Percentiles rank a stretch among this genome's conserved stretches.
Evolutionary conservation across 2,329 filamentous ascomycete species (phyloP).

Genomic region (Aspergillus oerlinghausenensis): DNA sequence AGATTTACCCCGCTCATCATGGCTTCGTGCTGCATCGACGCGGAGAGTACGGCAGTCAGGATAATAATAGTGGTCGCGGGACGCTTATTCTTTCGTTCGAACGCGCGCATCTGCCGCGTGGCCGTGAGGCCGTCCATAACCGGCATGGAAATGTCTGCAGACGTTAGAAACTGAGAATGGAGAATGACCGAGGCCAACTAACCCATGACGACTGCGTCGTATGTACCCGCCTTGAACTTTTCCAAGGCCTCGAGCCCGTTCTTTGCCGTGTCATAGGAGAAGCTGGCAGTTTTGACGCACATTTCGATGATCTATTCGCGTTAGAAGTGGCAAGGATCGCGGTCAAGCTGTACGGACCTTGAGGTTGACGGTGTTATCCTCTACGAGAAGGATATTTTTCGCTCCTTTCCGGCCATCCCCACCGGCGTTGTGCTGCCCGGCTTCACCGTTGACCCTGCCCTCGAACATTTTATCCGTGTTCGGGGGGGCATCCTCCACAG

Average conservation of each 20-base stretch:
- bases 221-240: constrained; percentile 12
- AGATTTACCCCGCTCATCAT: constrained; percentile 22
- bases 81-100: constrained; percentile 12
- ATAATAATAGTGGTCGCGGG: constrained; percentile 18
- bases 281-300: constrained; percentile 11
- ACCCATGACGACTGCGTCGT: constrained; percentile 22
- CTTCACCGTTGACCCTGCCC: neutral
- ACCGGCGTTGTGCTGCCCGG: neutral
- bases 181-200: neutral
- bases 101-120: constrained; percentile 24
- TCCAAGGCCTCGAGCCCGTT: constrained; percentile 16
- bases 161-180: neutral
- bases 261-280: constrained; percentile 11
- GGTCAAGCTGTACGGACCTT: constrained; percentile 18
- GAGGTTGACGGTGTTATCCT: constrained; percentile 38
- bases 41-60: constrained; percentile 22
- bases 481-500: neutral
- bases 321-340: neutral
- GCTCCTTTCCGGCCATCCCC: neutral
- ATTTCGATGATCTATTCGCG: constrained; percentile 12
- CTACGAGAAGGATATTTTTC: constrained; percentile 29
- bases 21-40: constrained; percentile 24
- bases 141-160: constrained; percentile 31
- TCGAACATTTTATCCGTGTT: neutral
- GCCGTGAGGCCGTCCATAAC: constrained; percentile 30